Evolutionary conservation across 1,139 yeast species (phyloP), one percentile per base, ranked within the genome.

Genomic region (Yamadazyma triangularis): DNA sequence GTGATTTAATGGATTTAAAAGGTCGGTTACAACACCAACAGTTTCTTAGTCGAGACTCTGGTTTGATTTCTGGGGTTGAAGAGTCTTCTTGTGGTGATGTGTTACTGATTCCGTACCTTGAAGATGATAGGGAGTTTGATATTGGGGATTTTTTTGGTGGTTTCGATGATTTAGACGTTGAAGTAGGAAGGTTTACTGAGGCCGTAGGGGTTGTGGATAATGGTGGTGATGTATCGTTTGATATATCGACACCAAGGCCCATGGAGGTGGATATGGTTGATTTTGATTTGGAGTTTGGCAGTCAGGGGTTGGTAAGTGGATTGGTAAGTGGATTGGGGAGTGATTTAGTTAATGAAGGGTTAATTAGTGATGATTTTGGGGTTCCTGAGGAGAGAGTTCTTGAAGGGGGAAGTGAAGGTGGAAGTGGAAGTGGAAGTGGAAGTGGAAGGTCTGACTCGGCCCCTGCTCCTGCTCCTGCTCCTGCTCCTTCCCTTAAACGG

Each of bases 1-100:
- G 54, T 37, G 77, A 70, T 32, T 33, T 58, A 7, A 43, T 48
- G 1, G 26, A 24, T 16, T 13, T 34, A 22, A 31, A 29, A n/a
- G 19, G 27, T 13, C 26, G 27, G 14, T 10, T 31, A 13, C 10
- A 18, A 14, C 26, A 22, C 8, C 15, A 21, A 10, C 25, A 26
- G 3, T 13, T 10, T 9, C 14, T 27, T 2, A 15, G 18, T 9
- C 16, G 18, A 2, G 16, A 12, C 5, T 7, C 15, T 23, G 6
- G 13, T 7, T 7, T 7, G 9, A 18, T 18, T 9, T 9, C 8
- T 8, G 19, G 14, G 10, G 15, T 15, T 14, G 15, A 22, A 22
- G 8, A n/a, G 7, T 10, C 11, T 9, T n/a, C 16, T 10, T n/a
- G 3, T 13, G 8, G 13, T 7, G 26, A 15, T 6, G 8, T 16